Conservation (phyloP, 202 grass and related monocot species). For the Tripidium arundinaceum region DNA sequence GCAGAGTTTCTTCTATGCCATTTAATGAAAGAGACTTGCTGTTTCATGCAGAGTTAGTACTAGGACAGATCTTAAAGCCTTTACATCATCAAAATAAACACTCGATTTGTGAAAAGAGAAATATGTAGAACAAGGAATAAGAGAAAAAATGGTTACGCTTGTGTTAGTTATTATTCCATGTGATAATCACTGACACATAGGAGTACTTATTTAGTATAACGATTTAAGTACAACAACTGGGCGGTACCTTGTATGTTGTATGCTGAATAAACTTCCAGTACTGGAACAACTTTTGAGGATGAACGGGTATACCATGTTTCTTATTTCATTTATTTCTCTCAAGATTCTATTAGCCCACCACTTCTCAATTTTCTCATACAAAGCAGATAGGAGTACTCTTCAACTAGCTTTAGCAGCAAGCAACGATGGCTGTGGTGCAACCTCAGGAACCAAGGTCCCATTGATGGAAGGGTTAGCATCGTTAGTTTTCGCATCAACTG, state of each 20-base stretch:
- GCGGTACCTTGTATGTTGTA: too few species aligned
- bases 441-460: too few species aligned
- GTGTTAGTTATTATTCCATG: neutral
- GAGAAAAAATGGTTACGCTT: neutral
- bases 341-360: neutral
- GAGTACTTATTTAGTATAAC: neutral
- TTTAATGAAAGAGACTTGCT: neutral
- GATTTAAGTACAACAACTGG: neutral
- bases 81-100: neutral
- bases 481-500: too few species aligned
- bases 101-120: neutral
- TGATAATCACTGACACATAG: neutral
- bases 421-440: too few species aligned
- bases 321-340: constrained; percentile 2
- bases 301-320: neutral
- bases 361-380: neutral
- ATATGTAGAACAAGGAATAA: neutral
- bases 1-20: neutral
- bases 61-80: too few species aligned
- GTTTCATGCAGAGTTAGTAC: neutral
- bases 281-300: neutral
- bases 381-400: too few species aligned
- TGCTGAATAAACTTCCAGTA: neutral
- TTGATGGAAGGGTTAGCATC: too few species aligned
- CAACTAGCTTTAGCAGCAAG: too few species aligned